Percentiles rank a stretch among this genome's conserved stretches.
These are phyloP conservation scores for Wickerhamiella azyma DNA, from an alignment of 805 yeast genomes.

Conservation along the genomic window DNA sequence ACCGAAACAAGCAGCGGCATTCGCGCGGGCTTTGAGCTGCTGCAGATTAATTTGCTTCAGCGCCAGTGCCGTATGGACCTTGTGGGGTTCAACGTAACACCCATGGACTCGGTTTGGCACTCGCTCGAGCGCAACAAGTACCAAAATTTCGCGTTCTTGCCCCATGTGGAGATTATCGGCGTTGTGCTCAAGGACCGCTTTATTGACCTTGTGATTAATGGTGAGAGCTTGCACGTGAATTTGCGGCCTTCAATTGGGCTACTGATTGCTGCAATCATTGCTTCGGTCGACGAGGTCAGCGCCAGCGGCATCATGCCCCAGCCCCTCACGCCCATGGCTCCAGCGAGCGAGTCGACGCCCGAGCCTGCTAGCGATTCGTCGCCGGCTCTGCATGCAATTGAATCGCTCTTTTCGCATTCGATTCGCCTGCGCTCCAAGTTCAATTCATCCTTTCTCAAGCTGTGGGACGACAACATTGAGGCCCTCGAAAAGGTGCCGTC, in stretches of 20 bases:
- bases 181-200: slow-evolving; percentile 10
- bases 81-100: slow-evolving; percentile 54
- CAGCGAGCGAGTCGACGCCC: background rate
- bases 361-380: background rate
- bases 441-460: slow-evolving; percentile 13
- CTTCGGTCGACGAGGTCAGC: slow-evolving; percentile 28
- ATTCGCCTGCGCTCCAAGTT: slow-evolving; percentile 8
- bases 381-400: background rate
- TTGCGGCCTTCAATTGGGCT: slow-evolving; percentile 25
- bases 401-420: background rate
- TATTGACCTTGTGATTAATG: slow-evolving; percentile 15
- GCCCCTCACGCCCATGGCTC: too few relatives aligned
- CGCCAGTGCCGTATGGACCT: slow-evolving; percentile 54
- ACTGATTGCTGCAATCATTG: slow-evolving; percentile 35
- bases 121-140: slow-evolving; percentile 38
- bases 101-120: slow-evolving; percentile 25
- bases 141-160: slow-evolving; percentile 21
- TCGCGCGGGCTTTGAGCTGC: slow-evolving; percentile 62
- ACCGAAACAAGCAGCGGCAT: slow-evolving; percentile 50
- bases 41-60: slow-evolving; percentile 51
- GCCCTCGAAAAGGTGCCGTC: slow-evolving; percentile 14
- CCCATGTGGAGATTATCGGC: slow-evolving; percentile 18
- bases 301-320: too few relatives aligned
- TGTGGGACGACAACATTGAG: slow-evolving; percentile 19
- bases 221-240: slow-evolving; percentile 20